phyloP scores from a whole-genome alignment of 116 monocot species.

The Cymodocea nodosa region DNA sequence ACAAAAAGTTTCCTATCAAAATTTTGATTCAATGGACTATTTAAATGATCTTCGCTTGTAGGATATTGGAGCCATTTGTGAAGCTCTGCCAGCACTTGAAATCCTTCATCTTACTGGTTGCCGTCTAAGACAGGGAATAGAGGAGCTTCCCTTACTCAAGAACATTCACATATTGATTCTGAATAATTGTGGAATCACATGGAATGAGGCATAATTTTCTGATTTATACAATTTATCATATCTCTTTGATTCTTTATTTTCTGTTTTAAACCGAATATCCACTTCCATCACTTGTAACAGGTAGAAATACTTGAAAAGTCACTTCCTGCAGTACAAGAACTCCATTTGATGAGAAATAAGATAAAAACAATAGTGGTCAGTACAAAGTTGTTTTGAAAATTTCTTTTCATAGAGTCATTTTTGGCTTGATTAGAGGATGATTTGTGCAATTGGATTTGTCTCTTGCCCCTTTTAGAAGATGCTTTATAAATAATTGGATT shows the following conservation, averaged over 20 bases:
- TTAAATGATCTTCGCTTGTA: slow-evolving; percentile 6
- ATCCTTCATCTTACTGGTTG: slow-evolving; percentile 69
- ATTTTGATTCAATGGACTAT: no score
- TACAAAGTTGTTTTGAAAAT: no score
- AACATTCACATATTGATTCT: slow-evolving; percentile 66
- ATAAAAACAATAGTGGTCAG: slow-evolving; percentile 44
- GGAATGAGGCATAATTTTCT: slow-evolving; percentile 48
- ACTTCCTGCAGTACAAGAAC: slow-evolving; percentile 57
- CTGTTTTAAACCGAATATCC: neutral
- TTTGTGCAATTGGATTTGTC: no score
- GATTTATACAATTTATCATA: neutral
- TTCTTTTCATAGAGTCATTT: neutral
- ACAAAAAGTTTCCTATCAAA: no score
- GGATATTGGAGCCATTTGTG: slow-evolving; percentile 67
- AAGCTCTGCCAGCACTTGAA: slow-evolving; percentile 66
- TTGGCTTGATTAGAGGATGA: no score
- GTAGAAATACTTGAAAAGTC: slow-evolving; percentile 63
- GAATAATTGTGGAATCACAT: slow-evolving; percentile 68
- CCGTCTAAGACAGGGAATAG: slow-evolving; percentile 31
- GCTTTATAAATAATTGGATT: no score
- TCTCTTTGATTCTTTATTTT: neutral
- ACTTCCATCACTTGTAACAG: slow-evolving; percentile 31
- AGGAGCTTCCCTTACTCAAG: slow-evolving; percentile 31
- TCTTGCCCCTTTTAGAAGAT: no score
- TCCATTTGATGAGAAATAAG: slow-evolving; percentile 74